phyloP scores from a whole-genome alignment of 768 basidiomycete species.

The Boletus rubropictus region DNA sequence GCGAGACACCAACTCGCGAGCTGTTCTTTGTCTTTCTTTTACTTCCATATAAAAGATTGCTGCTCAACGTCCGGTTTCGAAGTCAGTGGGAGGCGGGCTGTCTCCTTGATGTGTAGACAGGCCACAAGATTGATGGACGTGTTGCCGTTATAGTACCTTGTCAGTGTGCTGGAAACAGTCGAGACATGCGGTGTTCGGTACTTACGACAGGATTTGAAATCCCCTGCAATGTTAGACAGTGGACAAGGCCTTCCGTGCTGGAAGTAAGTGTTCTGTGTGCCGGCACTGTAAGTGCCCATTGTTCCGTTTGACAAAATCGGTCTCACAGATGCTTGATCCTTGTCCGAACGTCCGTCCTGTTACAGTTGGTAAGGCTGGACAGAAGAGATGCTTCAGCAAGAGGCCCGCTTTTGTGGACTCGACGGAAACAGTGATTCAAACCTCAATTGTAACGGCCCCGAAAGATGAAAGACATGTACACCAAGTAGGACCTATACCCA shows the following conservation, averaged over 20 bases:
- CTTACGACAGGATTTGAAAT: no score
- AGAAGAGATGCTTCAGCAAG: slow-evolving; percentile 16
- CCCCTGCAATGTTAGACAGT: not conserved
- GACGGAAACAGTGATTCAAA: slow-evolving; percentile 20
- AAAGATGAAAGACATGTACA: slow-evolving; percentile 27
- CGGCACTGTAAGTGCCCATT: no score
- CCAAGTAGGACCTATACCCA: slow-evolving; percentile 13
- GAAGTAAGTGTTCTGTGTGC: no score
- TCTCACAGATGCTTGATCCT: no score
- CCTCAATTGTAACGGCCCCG: not conserved
- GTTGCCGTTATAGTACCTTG: not conserved
- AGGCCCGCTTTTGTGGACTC: slow-evolving; percentile 26
- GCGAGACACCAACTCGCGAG: slow-evolving; percentile 1
- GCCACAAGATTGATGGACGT: not conserved
- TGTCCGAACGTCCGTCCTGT: no score
- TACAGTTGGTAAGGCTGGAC: slow-evolving; percentile 27
- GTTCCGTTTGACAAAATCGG: no score
- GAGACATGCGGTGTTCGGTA: no score
- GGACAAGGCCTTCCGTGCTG: not conserved
- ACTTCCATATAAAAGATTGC: not conserved
- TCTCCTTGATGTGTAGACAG: not conserved
- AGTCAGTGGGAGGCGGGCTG: not conserved
- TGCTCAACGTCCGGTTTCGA: not conserved
- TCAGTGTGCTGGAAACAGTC: not conserved
- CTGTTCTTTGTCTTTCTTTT: not conserved